Base-by-base conservation (phyloP, 2,329 filamentous ascomycete species). In the Rhinocladiella similis region DNA sequence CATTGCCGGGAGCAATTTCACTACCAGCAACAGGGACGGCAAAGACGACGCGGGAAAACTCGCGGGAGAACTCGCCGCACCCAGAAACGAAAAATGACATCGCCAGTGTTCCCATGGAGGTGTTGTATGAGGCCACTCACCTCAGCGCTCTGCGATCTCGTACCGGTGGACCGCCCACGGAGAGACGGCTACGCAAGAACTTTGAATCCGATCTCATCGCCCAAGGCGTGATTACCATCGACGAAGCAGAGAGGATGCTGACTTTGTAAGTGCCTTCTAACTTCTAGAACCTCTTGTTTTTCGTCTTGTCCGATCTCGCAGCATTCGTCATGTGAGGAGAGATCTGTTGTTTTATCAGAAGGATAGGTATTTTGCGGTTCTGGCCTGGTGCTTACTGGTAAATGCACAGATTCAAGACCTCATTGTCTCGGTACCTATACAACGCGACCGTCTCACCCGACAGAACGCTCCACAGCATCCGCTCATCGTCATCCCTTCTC, bases 401-500 rank as follows among this genome's bases (percentile, higher is more conserved):
- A 7, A 41, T 16, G 5, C 4, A n/a, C 25, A 46, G 43, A 35
- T 65, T 62, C 58, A 65, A 65, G 41, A 63, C 55, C 22, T 57
- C 60, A 12, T 43, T 65, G 22, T 64, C 63, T 22, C 63, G 63
- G 13, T 65, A 65, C 29, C 54, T 65, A n/a, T 65, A 53, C 47
- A 55, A 63, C 35, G 62, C 62, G 10, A 79, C 80, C 19, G 76
- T 79, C 16, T 72, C 80, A n/a, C 75, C 77, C 5, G 80, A 82
- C 57, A 71, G 72, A 46, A 76, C 78, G 5, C 68, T 83, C 1
- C 76, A 77, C 0, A 79, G 76, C 7, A 72, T 85, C 7, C 78
- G 83, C n/a, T 77, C 79, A 16, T 77, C 76, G 14, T 85, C 82
- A 1, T 76, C 80, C 0, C 71, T 84, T 1, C 71, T 86, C 10